Percentiles rank a stretch among this genome's conserved stretches.
Evolutionary conservation across 169 alveolate species (phyloP).

Genomic region (Eimeria praecox): DNA sequence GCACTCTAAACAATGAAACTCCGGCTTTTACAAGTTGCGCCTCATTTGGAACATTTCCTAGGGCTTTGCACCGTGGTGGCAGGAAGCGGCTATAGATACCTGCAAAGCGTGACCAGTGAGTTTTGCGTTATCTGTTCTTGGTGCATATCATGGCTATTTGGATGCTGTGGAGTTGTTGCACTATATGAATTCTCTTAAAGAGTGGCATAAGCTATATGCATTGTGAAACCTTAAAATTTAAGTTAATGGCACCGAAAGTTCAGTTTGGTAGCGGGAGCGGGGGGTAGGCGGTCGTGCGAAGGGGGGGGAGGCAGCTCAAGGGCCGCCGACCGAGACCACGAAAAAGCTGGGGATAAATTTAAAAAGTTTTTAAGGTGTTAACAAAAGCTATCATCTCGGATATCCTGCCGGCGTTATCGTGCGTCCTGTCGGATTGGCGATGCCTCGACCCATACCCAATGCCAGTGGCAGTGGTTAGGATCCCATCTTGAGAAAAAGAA

Average conservation of each 20-base stretch:
- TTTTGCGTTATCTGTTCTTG: background rate
- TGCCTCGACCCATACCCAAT: background rate
- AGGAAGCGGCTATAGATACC: background rate
- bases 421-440: background rate
- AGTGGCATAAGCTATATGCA: background rate
- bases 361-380: background rate
- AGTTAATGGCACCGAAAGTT: background rate
- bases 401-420: background rate
- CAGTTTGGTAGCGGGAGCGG: background rate
- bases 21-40: background rate
- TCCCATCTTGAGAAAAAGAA: background rate
- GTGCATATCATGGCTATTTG: background rate
- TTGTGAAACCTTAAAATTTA: background rate
- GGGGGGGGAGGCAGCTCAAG: no score
- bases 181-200: background rate
- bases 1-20: background rate
- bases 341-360: background rate
- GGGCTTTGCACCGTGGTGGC: background rate
- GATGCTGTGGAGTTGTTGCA: background rate
- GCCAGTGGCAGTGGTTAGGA: no score
- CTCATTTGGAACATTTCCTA: background rate
- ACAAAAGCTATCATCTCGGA: background rate
- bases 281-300: background rate
- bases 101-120: background rate
- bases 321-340: no score